Base-by-base conservation (phyloP, 106 monocot species). In the Apostasia shenzhenica region DNA sequence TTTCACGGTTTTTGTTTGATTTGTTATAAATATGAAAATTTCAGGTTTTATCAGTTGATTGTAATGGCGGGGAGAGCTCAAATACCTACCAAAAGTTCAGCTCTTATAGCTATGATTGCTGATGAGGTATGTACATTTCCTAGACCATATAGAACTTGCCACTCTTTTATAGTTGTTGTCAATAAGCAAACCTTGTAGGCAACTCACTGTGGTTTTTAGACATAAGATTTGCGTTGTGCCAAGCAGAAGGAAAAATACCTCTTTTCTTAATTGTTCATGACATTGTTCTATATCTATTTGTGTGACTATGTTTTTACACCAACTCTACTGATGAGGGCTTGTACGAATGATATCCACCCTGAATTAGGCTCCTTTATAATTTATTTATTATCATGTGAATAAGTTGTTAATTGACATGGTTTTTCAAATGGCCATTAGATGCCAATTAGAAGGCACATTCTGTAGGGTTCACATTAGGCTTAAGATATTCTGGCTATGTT, bases 91-190 rank as follows among this genome's bases (percentile, higher is more conserved):
- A 75, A 75, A 9, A 67, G 41, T 47, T 75, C 67, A 5, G 75
- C 75, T 49, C 75, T 75, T 13, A 67, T 67, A 49, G 75, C 58
- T 14, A 75, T 75, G 75, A 75, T 75, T 50, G 75, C 75, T 55
- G 75, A 75, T 59, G 75, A 75, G 75, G 75, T 75, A 48, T 45
- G 65, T 48, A 43, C 8, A 47, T 48, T 48, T 65, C 48, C 2
- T 65, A 8, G 11, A 62, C 10, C 5, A 6, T 37, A 40, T 8
- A 40, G 8, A 59, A 59, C 8, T 59, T 41, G 10, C 41, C 58
- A 41, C 40, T 59, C 41, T 39, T 39, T 59, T 10, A 39, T 59
- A 26, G 26, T 26, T 26, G 26, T 26, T 26, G 26, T 26, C 26
- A 26, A 26, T 26, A 26, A 26, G 59, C 39, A 59, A 58, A 4